Base-by-base conservation (phyloP, 2,329 filamentous ascomycete species). In the Xylariaceae sp. region DNA sequence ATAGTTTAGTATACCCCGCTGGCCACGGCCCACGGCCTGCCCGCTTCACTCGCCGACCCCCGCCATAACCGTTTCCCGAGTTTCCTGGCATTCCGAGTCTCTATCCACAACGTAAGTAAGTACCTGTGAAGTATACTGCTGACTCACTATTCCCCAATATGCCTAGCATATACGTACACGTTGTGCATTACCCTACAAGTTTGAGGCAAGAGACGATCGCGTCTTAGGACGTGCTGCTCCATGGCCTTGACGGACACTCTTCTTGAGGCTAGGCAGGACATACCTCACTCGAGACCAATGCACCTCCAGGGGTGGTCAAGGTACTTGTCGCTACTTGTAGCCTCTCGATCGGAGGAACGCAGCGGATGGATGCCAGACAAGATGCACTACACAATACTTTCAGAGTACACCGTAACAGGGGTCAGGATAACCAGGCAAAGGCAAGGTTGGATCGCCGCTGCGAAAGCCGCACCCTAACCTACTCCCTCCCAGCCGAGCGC, bases 211-310 rank as follows among this genome's bases (percentile, higher is more conserved):
- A n/a, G n/a, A n/a, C n/a, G n/a, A n/a, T n/a, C n/a, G n/a, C n/a
- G n/a, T n/a, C n/a, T n/a, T n/a, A n/a, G n/a, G n/a, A n/a, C n/a
- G n/a, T n/a, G n/a, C n/a, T n/a, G n/a, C n/a, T n/a, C n/a, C n/a
- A n/a, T n/a, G n/a, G n/a, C n/a, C n/a, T n/a, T n/a, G n/a, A n/a
- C n/a, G n/a, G n/a, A n/a, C n/a, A n/a, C n/a, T n/a, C n/a, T n/a
- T n/a, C n/a, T n/a, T n/a, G n/a, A n/a, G 43, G 49, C 45, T 51
- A 49, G 49, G 46, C 45, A 45, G 45, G 39, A n/a, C 39, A 35
- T 46, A 36, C 18, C n/a, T n/a, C n/a, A n/a, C n/a, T n/a, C n/a
- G n/a, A n/a, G n/a, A n/a, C n/a, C n/a, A n/a, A n/a, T n/a, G n/a
- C n/a, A 50, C 36, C 33, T 45, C 29, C 47, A 52, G 45, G 50